Evolutionary conservation across 1,284 basidiomycete genomes (phyloP), one percentile per base, ranked within the genome.

Genomic region (Leccinum ponderosum): DNA sequence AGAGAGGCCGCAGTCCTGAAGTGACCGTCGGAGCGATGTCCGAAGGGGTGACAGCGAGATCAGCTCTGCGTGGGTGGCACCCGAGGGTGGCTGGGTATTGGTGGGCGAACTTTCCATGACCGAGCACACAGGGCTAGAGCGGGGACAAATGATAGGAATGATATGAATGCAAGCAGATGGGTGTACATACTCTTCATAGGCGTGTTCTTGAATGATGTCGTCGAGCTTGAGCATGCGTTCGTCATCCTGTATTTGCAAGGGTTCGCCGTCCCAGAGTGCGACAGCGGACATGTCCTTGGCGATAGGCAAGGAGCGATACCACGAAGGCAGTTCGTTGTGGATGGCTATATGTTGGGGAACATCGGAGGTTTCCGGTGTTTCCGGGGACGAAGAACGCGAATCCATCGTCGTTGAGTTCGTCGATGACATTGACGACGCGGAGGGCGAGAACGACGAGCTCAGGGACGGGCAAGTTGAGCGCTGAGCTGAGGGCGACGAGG

Each of bases 371-470:
- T 87, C 87, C 61, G 89, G 89, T 1, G 89, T 90, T 48, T 79
- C 76, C 2, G 89, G 89, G 0, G 88, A 87, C 3, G 87, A 82
- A 5, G 89, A 90, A 51, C 89, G 88, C 42, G 89, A 89, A 69
- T 77, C 78, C 66, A 81, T 77, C n/a, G 80, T 79, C 53, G 81
- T 79, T 56, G 81, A 76, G 14, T 85, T 35, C 33, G 84, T 83
- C 65, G 83, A 81, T 64, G 87, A 85, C 80, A 80, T 78, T n/a
- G 53, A 14, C 27, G 48, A 56, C 60, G 57, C 57, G 44, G 29
- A 37, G 56, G 56, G 22, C 27, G 11, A 39, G 17, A 61, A 54
- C 54, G 63, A 59, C 54, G 61, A 42, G 57, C 54, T 48, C 55
- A 6, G 17, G 42, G 60, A 60, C 29, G 33, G 53, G 25, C 35